Evolutionary conservation across 805 yeast genomes (phyloP), one percentile per base, ranked within the genome.

Genomic region (Yarrowia osloensis): DNA sequence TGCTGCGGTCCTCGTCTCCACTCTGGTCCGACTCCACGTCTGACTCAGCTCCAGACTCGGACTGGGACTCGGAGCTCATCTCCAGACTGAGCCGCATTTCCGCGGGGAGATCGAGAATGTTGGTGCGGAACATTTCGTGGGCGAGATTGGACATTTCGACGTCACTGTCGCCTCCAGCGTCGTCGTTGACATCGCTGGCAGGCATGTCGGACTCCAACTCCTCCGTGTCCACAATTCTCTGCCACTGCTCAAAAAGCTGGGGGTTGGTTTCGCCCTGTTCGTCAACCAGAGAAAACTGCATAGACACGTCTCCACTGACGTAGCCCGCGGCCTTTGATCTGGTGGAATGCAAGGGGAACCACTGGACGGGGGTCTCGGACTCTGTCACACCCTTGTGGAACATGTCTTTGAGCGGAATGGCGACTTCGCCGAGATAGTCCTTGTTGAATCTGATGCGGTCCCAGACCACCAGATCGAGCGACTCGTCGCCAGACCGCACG

Each of bases 401-500:
- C 33, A 63, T 19, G 13, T 49, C 67, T 17, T 37, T 35, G n/a
- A 63, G 46, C 11, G 59, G 49, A 29, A 63, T 49, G 28, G 29
- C 19, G 6, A 63, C 59, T 19, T 62, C 68, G 7, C 68, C 68
- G 2, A 62, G 29, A 12, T 44, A 57, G 39, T 66, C 67, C n/a
- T 66, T 57, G 54, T 46, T 59, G 50, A 57, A 59, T 59, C 57
- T 44, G 66, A 44, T 31, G 1, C 63, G 35, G 17, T 66, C 68
- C 67, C 68, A 57, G 40, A 57, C 35, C 28, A 57, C 67, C n/a
- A 63, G 65, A 72, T 17, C 73, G 73, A 12, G 71, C 71, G 49
- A 66, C 73, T 17, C 78, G 75, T 62, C 72, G 68, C n/a, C 69
- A 65, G 73, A 74, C 5, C 69, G 68, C 29, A 77, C 35, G 4